A percentile compares a stretch with the other conserved stretches of the same genome.
Conservation (phyloP, 495 filamentous ascomycete genomes). For the Physcia stellaris region DNA sequence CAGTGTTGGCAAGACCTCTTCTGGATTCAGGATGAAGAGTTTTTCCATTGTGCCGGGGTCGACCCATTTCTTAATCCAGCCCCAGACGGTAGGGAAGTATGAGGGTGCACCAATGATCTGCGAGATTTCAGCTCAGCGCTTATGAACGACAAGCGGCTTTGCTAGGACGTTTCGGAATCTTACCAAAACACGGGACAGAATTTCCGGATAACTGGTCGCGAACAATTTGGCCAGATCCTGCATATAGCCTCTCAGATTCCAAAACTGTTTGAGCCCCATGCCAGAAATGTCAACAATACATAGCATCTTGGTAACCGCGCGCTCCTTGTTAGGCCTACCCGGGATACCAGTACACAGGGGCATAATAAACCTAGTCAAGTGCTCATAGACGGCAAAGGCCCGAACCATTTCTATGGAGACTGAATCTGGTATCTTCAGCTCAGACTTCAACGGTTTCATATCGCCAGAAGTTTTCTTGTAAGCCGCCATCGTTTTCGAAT, state of each 20-base stretch:
- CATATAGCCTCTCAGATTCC: conserved; percentile 85
- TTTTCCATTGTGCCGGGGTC: conserved; percentile 87
- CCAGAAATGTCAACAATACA: conserved; percentile 59
- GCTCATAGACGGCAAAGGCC: conserved; percentile 81
- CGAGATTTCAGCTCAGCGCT: background rate
- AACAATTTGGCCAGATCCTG: conserved; percentile 74
- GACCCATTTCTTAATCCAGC: conserved; percentile 93
- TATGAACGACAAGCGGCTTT: background rate
- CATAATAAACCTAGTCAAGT: conserved; percentile 73
- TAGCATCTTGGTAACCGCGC: conserved; percentile 17
- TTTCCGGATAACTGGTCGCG: conserved; percentile 89
- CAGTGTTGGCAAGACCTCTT: conserved; percentile 62
- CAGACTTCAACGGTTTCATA: conserved; percentile 36
- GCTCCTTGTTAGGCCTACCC: conserved; percentile 54
- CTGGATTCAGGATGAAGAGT: conserved; percentile 67
- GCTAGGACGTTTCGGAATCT: conserved; percentile 16
- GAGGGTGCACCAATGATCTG: conserved; percentile 76
- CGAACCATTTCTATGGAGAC: conserved; percentile 52
- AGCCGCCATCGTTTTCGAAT: conserved; percentile 62
- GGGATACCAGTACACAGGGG: conserved; percentile 60
- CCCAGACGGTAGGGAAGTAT: conserved; percentile 90
- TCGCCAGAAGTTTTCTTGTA: conserved; percentile 49
- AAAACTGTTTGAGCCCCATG: conserved; percentile 81
- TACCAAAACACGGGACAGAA: conserved; percentile 73
- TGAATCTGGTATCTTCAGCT: conserved; percentile 45